Conservation (phyloP, 495 filamentous ascomycete species). For the Talaromyces liani region DNA sequence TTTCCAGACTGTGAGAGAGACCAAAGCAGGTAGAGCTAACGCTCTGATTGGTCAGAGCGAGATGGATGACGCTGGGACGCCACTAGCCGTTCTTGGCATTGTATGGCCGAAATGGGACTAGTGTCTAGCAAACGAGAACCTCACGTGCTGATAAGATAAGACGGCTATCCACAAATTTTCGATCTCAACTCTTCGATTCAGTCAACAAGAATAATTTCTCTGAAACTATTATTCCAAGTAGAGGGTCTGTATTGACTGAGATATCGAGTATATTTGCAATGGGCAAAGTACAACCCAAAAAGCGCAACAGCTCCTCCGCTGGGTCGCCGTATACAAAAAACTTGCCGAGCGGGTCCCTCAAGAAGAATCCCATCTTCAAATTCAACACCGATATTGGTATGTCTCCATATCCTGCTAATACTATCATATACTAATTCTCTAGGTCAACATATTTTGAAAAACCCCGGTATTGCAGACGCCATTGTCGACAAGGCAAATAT, state of each 20-base stretch:
- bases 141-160: constrained; percentile 10
- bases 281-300: constrained; percentile 7
- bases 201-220: not conserved
- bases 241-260: not conserved
- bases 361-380: constrained; percentile 12
- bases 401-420: not conserved
- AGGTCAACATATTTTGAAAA: constrained; percentile 13
- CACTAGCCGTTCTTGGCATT: not conserved
- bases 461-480: constrained; percentile 10
- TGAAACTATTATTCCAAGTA: not conserved
- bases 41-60: not conserved
- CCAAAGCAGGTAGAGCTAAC: not conserved
- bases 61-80: not conserved
- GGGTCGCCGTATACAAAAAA: constrained; percentile 8
- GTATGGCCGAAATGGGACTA: not conserved
- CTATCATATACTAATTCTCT: not conserved
- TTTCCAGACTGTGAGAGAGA: not conserved
- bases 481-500: constrained; percentile 14
- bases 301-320: constrained; percentile 8
- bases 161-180: constrained; percentile 10
- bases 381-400: constrained; percentile 13
- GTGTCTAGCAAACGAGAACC: not conserved
- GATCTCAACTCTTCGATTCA: not conserved
- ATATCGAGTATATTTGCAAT: not conserved
- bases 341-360: not conserved